Conservation (phyloP, 169 alveolate genomes). For the Plasmodium gonderi region DNA sequence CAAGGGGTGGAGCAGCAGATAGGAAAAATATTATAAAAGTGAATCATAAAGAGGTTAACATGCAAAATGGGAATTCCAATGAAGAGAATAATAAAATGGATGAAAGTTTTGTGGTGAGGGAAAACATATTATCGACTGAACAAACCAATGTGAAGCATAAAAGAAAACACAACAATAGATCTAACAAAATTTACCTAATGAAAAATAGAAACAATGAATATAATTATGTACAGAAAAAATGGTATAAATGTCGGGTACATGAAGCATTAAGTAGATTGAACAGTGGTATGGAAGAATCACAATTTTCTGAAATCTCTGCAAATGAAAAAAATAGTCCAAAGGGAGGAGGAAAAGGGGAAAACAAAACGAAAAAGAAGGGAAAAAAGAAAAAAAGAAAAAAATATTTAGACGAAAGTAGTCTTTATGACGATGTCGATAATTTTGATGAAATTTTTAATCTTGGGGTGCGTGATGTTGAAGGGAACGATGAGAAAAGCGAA, state of each 20-base stretch:
- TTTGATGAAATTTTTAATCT: conserved; percentile 53
- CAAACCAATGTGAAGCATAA: not conserved
- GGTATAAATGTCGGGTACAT: not conserved
- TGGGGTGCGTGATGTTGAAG: not conserved
- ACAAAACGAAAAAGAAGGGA: not conserved
- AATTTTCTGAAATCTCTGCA: too few relatives aligned
- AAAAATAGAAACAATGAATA: not conserved
- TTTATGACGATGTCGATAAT: conserved; percentile 26
- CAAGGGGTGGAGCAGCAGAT: not conserved
- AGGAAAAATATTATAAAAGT: not conserved
- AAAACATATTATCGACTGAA: not conserved
- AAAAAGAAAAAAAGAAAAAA: conserved; percentile 22
- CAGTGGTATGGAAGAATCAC: not conserved
- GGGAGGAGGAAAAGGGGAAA: not conserved
- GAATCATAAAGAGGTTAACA: too few relatives aligned
- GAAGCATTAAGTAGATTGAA: not conserved
- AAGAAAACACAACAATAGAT: not conserved
- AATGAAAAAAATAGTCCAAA: not conserved
- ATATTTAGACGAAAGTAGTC: not conserved
- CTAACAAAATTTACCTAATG: conserved; percentile 35
- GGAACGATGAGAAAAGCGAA: not conserved
- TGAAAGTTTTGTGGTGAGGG: not conserved
- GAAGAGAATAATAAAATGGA: not conserved
- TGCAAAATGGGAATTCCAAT: too few relatives aligned
- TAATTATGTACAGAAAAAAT: not conserved